Percentiles rank a stretch among this genome's conserved stretches.
Evolutionary conservation across 306 rosid species (phyloP).

Genomic region (Trifolium fragiferum): DNA sequence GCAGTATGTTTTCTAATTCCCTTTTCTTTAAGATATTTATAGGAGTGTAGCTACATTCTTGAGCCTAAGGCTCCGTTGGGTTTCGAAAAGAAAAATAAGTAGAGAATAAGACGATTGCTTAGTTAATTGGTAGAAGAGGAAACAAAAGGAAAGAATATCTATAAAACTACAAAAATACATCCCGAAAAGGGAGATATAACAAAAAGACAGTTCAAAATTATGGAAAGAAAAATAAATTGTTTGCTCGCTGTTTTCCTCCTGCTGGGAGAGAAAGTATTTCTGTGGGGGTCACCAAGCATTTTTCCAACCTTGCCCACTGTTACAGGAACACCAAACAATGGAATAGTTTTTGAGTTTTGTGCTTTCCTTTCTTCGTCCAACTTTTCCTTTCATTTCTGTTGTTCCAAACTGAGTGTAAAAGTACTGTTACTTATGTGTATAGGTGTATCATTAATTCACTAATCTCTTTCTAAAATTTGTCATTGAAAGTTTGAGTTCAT

Average conservation of each 20-base stretch:
- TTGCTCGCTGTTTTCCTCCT: background rate
- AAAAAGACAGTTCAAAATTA: background rate
- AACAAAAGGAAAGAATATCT: background rate
- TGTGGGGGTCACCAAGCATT: background rate
- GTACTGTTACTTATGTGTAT: background rate
- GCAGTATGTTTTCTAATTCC: constrained; percentile 67
- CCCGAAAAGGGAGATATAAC: background rate
- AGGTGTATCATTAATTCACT: constrained; percentile 1
- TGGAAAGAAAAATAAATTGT: background rate
- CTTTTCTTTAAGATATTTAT: constrained; percentile 10
- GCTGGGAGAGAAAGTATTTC: background rate
- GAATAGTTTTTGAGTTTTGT: background rate
- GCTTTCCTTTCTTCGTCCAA: background rate
- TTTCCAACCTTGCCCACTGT: background rate
- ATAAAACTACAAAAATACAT: background rate
- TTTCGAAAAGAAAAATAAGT: background rate
- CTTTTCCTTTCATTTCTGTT: background rate
- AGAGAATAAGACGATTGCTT: background rate
- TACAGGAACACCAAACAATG: background rate
- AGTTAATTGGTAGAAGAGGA: background rate
- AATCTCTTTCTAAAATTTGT: constrained; percentile 2
- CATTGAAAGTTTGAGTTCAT: background rate
- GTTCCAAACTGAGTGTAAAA: constrained; percentile 12
- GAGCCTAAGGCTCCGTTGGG: background rate
- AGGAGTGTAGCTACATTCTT: background rate